Conservation (phyloP, 768 basidiomycete species). For the Exsudoporus frostii region DNA sequence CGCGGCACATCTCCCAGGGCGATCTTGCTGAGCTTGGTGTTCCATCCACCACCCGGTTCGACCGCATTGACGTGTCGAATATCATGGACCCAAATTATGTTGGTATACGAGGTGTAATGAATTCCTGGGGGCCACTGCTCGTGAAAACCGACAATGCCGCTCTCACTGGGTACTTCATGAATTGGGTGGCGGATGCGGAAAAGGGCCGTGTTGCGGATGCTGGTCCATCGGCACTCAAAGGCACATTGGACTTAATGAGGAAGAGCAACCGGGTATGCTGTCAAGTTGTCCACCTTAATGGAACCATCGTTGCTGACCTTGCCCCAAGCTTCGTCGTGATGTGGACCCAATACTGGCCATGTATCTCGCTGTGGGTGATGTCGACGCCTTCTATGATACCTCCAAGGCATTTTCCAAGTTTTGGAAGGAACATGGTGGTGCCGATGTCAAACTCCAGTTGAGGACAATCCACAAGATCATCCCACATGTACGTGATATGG, state of each 20-base stretch:
- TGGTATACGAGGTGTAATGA: constrained; percentile 34
- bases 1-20: constrained; percentile 33
- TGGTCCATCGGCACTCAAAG: background rate
- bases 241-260: constrained; percentile 10
- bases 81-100: constrained; percentile 43
- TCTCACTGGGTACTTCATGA: constrained; percentile 47
- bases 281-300: background rate
- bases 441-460: constrained; percentile 18
- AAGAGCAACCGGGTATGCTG: constrained; percentile 16
- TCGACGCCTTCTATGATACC: constrained; percentile 34
- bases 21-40: constrained; percentile 15
- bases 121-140: constrained; percentile 39
- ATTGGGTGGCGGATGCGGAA: constrained; percentile 33
- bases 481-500: constrained; percentile 35
- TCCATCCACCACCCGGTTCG: constrained; percentile 32
- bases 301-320: background rate
- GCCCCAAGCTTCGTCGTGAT: constrained; percentile 5
- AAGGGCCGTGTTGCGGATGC: constrained; percentile 6
- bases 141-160: constrained; percentile 28
- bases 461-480: constrained; percentile 34
- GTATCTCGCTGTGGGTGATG: constrained; percentile 9
- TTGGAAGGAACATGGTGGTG: constrained; percentile 29
- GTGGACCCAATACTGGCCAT: background rate
- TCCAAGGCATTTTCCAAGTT: constrained; percentile 36
- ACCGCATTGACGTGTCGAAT: constrained; percentile 50